Conservation (phyloP, 495 filamentous ascomycete species). For the Niebla homalea region DNA sequence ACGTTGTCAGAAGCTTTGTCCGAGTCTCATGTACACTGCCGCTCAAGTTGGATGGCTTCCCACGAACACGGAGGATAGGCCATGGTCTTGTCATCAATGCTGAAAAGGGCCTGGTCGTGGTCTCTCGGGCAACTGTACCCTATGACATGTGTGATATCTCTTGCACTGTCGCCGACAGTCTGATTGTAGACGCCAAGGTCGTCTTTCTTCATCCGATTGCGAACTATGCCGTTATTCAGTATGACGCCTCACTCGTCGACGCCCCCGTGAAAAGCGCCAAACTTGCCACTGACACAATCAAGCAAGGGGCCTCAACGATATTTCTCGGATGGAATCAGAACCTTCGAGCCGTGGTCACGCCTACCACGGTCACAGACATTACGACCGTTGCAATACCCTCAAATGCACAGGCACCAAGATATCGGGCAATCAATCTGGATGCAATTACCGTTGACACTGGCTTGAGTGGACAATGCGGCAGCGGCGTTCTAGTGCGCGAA, state of each 20-base stretch:
- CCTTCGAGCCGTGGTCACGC: constrained; percentile 79
- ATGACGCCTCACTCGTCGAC: constrained; percentile 82
- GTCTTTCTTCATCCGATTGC: constrained; percentile 96
- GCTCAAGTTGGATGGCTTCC: constrained; percentile 91
- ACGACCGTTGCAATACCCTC: constrained; percentile 94
- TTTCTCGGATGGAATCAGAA: constrained; percentile 98
- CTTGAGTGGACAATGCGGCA: constrained; percentile 84
- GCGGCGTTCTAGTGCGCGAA: constrained; percentile 76
- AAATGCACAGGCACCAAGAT: constrained; percentile 79
- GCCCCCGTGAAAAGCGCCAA: constrained; percentile 84
- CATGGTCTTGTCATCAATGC: constrained; percentile 94
- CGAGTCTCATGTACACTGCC: constrained; percentile 85
- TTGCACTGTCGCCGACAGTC: constrained; percentile 87
- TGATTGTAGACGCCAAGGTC: constrained; percentile 86
- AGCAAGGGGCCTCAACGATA: constrained; percentile 79
- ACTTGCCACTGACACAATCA: constrained; percentile 67
- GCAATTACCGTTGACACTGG: constrained; percentile 94
- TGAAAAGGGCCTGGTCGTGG: constrained; percentile 84
- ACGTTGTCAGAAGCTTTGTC: constrained; percentile 89
- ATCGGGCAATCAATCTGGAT: constrained; percentile 91
- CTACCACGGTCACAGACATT: constrained; percentile 92
- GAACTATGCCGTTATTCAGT: constrained; percentile 92
- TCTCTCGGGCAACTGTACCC: constrained; percentile 84
- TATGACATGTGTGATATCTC: constrained; percentile 95
- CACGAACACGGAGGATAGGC: constrained; percentile 79